Evolutionary conservation across 179 eudicot genomes (phyloP), one percentile per base, ranked within the genome.

Genomic region (Drosera spatulata): DNA sequence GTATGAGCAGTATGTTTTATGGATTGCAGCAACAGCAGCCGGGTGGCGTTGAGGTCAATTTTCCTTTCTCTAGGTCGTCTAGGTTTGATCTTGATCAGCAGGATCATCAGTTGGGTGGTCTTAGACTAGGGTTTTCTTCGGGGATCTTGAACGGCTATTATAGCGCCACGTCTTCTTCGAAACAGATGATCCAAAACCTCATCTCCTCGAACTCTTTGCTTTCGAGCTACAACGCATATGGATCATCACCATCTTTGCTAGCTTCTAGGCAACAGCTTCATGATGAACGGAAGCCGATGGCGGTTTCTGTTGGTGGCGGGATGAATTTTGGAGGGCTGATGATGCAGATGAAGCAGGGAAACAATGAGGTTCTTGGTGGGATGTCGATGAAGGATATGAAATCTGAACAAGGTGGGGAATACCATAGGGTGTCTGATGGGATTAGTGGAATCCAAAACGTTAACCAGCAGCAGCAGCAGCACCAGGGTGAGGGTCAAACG

Each of bases 121-220:
- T 66, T 49, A 73, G 67, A 49, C 42, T 69, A 73, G 77, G 70
- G 68, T 71, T 75, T 61, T 71, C 79, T 6, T 55, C 10, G 2
- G 56, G 56, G 41, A 6, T 63, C 74, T 12, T 61, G 62, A 56
- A 58, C 33, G 33, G 33, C 33, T 22, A 22, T 22, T 0, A 22
- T 22, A 22, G 33, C 33, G 33, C 33, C 33, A 22, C 33, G 33
- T 22, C 33, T 0, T 22, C 33, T 22, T 22, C 33, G 33, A 22
- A 22, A 22, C 33, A 22, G 33, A 22, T 22, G 33, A 22, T 22
- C 33, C 33, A 22, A 22, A 22, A 22, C 33, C 33, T 22, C 33
- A 22, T 22, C 33, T 22, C 33, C 33, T 22, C 33, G 33, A 22
- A 22, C 33, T 22, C 33, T 22, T 1, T 22, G 1, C 33, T 22